Evolutionary conservation across 2,329 filamentous ascomycete species (phyloP).

Genomic region (Fusarium sp.): DNA sequence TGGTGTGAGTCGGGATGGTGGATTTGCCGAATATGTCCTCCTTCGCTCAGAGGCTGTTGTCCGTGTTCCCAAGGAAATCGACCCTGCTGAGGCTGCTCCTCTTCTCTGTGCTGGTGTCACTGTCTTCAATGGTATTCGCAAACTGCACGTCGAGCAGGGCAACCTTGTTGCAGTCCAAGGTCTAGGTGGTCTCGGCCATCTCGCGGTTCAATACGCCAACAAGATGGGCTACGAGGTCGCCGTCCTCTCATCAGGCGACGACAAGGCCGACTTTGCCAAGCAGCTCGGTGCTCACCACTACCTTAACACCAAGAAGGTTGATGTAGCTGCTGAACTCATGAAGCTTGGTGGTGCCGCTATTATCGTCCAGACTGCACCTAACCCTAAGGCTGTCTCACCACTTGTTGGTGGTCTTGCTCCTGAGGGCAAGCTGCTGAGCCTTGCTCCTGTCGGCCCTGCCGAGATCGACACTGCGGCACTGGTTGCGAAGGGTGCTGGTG

Average conservation of each 20-base stretch:
- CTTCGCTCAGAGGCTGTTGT: slow-evolving; percentile 74
- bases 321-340: slow-evolving; percentile 64
- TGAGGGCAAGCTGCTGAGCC: slow-evolving; percentile 71
- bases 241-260: slow-evolving; percentile 75
- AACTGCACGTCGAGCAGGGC: slow-evolving; percentile 67
- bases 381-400: slow-evolving; percentile 66
- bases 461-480: slow-evolving; percentile 60
- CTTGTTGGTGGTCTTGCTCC: slow-evolving; percentile 68
- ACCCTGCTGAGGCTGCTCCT: slow-evolving; percentile 69
- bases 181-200: slow-evolving; percentile 81
- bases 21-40: slow-evolving; percentile 75
- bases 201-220: slow-evolving; percentile 82
- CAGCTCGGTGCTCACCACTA: slow-evolving; percentile 62
- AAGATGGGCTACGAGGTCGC: slow-evolving; percentile 83
- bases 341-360: slow-evolving; percentile 73
- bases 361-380: slow-evolving; percentile 75
- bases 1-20: slow-evolving; percentile 76
- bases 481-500: slow-evolving; percentile 67
- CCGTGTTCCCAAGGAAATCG: slow-evolving; percentile 66
- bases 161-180: slow-evolving; percentile 74
- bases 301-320: slow-evolving; percentile 66
- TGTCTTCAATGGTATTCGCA: slow-evolving; percentile 72
- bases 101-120: slow-evolving; percentile 77
- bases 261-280: slow-evolving; percentile 77
- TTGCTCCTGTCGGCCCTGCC: slow-evolving; percentile 66